phyloP scores from a whole-genome alignment of 202 grass and related monocot species.

The Schoenoplectus tabernaemontani region DNA sequence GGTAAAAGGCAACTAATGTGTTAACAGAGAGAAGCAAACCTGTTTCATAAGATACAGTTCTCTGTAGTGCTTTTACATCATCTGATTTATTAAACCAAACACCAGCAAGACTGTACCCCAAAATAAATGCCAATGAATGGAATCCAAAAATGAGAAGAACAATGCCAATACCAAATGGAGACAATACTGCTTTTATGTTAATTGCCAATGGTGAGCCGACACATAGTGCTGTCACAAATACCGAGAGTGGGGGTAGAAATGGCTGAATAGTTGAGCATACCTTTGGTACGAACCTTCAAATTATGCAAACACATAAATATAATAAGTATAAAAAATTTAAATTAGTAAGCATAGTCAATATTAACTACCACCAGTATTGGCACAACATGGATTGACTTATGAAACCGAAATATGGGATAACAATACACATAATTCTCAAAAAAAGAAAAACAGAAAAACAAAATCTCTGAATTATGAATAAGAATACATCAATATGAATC shows the following conservation, averaged over 20 bases:
- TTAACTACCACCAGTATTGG: neutral
- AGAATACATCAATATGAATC: neutral
- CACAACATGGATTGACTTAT: neutral
- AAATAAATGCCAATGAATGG: slow-evolving; percentile 66
- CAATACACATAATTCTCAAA: neutral
- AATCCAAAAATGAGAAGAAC: slow-evolving; percentile 68
- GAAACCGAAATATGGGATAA: neutral
- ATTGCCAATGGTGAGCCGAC: slow-evolving; percentile 92
- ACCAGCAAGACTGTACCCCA: slow-evolving; percentile 65
- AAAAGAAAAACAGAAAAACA: neutral
- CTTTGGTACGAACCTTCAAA: slow-evolving; percentile 65
- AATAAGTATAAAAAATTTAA: slow-evolving; percentile 6
- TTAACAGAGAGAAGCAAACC: no score
- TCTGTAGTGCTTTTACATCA: slow-evolving; percentile 80
- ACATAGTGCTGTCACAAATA: slow-evolving; percentile 92
- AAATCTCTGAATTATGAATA: neutral
- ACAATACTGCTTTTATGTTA: slow-evolving; percentile 77
- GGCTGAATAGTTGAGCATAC: slow-evolving; percentile 73
- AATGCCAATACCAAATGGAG: slow-evolving; percentile 66
- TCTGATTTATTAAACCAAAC: slow-evolving; percentile 52
- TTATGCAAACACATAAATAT: neutral
- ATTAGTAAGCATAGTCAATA: neutral
- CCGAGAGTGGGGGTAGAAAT: slow-evolving; percentile 81
- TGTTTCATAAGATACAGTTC: slow-evolving; percentile 67
- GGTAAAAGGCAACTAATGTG: no score